A percentile compares a stretch with the other conserved stretches of the same genome.
Evolutionary conservation across 371 early-diverging fungal genomes (phyloP).

Genomic region (Capniomyces stellatus): DNA sequence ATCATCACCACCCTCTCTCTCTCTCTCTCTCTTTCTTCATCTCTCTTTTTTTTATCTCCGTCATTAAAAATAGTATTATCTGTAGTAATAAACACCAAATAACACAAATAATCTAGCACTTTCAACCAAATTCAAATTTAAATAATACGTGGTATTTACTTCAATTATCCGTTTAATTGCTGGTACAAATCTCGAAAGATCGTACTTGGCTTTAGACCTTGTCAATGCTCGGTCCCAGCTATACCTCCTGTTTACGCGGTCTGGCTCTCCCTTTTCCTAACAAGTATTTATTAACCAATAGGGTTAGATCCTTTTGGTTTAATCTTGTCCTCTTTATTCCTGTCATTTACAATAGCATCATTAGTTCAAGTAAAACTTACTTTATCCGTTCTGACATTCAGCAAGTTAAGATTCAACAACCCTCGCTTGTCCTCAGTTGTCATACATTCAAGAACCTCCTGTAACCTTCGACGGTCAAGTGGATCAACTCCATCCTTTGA

Average conservation of each 20-base stretch:
- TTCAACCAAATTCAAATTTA: no score
- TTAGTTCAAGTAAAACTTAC: no score
- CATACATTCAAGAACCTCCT: slow-evolving; percentile 21
- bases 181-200: slow-evolving; percentile 10
- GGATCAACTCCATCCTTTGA: slow-evolving; percentile 11
- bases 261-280: not conserved
- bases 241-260: slow-evolving; percentile 5
- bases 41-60: no score
- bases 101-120: no score
- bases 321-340: not conserved
- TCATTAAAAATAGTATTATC: no score
- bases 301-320: not conserved
- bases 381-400: slow-evolving; percentile 13
- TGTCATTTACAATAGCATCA: not conserved
- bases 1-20: no score
- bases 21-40: slow-evolving; percentile 1
- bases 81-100: no score
- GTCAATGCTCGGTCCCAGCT: slow-evolving; percentile 6
- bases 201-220: not conserved
- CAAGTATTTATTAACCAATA: not conserved
- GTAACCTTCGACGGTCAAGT: slow-evolving; percentile 13
- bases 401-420: slow-evolving; percentile 9
- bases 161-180: slow-evolving; percentile 14
- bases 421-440: slow-evolving; percentile 16
- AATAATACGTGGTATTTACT: no score